Evolutionary conservation across 768 basidiomycete genomes (phyloP), one percentile per base, ranked within the genome.

Genomic region (Phlegmacium glaucopus): DNA sequence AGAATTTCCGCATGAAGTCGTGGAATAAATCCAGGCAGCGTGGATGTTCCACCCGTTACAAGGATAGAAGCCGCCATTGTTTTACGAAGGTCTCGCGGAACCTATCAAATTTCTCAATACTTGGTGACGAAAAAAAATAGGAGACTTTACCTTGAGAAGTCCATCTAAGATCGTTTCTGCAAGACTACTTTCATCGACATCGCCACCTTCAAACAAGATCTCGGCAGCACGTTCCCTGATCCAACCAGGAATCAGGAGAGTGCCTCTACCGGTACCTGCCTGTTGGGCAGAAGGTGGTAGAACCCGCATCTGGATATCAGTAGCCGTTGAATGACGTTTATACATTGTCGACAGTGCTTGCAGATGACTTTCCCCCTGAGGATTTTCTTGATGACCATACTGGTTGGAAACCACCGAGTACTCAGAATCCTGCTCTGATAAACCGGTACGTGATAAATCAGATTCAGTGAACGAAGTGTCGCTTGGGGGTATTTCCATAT

Each of bases 171-270:
- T 76, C 22, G 85, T 76, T 59, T 94, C 91, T 0, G 90, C 87
- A 6, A 94, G 70, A 51, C 88, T 92, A 51, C 77, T 78, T 65
- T 93, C 89, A 56, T 95, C 93, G 9, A 91, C 83, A 55, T 94
- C 91, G 6, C 90, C 90, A 1, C 85, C 85, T 60, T 91, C 90
- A 52, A 96, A 97, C 9, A 97, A 69, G 5, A 95, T 77, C 64
- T 98, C 96, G 1, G 94, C 83, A 1, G 87, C 87, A 11, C 94
- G 76, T 62, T 98, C 95, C 36, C 95, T 70, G 34, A 99, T 77
- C 96, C 96, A 99, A 2, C 95, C 95, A 1, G 95, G 95, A 37
- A 98, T 80, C 38, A 90, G 72, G 39, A 96, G 64, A 0, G 85
- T 91, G 0, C 89, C 92, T 7, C 77, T 70, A 2, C 89, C 90